Percentiles rank a stretch among this genome's conserved stretches.
phyloP scores from a whole-genome alignment of 495 filamentous ascomycete genomes.

The Podospora comata region DNA sequence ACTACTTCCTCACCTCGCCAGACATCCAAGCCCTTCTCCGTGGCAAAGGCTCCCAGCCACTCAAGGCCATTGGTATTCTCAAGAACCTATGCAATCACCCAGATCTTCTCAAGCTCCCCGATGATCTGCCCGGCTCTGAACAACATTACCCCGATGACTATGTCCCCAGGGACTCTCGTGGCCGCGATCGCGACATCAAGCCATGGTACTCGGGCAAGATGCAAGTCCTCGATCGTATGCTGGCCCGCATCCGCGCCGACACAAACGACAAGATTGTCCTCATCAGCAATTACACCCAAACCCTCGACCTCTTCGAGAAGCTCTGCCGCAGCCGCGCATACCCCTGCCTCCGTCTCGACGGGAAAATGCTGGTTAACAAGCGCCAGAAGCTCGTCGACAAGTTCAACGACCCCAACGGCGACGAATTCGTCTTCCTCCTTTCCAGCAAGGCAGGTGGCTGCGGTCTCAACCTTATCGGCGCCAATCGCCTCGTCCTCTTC shows the following conservation, averaged over 20 bases:
- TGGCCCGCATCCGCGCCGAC: conserved; percentile 90
- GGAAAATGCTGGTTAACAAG: conserved; percentile 96
- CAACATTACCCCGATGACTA: conserved; percentile 82
- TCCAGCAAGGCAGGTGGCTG: conserved; percentile 95
- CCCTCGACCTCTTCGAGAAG: conserved; percentile 89
- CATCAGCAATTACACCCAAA: conserved; percentile 97
- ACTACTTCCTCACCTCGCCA: conserved; percentile 92
- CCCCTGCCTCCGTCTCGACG: conserved; percentile 84
- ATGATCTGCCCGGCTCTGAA: conserved; percentile 86
- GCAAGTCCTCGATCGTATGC: conserved; percentile 97
- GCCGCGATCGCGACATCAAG: conserved; percentile 88
- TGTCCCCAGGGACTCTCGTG: conserved; percentile 78
- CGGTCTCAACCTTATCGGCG: conserved; percentile 94
- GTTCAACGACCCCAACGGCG: conserved; percentile 92
- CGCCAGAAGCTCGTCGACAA: conserved; percentile 95
- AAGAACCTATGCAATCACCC: conserved; percentile 99
- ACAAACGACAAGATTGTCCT: conserved; percentile 99
- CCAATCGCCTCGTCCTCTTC: conserved; percentile 94
- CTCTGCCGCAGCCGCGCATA: conserved; percentile 85
- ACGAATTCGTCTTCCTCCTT: conserved; percentile 93
- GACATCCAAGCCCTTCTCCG: conserved; percentile 89
- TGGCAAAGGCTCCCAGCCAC: conserved; percentile 92
- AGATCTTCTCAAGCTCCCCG: conserved; percentile 79
- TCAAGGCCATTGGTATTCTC: conserved; percentile 92
- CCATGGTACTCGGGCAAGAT: conserved; percentile 98